Evolutionary conservation across 2,329 filamentous ascomycete genomes (phyloP).

Genomic region (Lojkania enalia): DNA sequence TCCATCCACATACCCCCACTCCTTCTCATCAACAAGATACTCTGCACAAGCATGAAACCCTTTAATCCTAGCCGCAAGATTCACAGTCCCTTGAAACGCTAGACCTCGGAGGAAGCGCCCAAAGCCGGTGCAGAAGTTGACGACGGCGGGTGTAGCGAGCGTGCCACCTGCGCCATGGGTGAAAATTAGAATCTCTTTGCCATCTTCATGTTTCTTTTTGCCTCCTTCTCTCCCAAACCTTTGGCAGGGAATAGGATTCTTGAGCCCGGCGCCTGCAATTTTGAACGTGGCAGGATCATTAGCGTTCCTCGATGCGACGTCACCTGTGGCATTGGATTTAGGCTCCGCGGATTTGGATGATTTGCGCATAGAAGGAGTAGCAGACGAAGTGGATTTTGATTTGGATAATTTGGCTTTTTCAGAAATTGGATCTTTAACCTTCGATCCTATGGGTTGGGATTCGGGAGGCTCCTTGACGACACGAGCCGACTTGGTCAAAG

Average conservation of each 20-base stretch:
- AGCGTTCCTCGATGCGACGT: no score
- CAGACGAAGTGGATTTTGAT: background rate
- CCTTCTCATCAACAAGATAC: conserved; percentile 15
- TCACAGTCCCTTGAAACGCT: conserved; percentile 48
- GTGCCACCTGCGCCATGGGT: conserved; percentile 53
- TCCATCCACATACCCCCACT: background rate
- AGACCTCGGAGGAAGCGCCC: conserved; percentile 24
- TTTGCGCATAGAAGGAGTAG: background rate
- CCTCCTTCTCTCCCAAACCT: no score
- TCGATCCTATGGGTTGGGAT: background rate
- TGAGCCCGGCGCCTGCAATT: no score
- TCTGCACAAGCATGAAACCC: conserved; percentile 44
- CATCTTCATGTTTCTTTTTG: background rate
- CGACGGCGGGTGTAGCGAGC: conserved; percentile 43
- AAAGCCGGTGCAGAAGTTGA: conserved; percentile 47
- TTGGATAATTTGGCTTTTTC: background rate
- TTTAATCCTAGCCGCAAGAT: conserved; percentile 43
- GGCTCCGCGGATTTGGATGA: background rate
- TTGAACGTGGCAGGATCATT: no score
- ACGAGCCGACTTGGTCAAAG: conserved; percentile 4
- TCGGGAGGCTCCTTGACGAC: background rate
- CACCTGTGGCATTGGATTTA: no score
- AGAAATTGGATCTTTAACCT: background rate
- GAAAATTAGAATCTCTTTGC: conserved; percentile 41
- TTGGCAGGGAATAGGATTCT: background rate